These are phyloP conservation scores for Talaromyces proteolyticus DNA, from an alignment of 495 filamentous ascomycete genomes.

Conservation along the genomic window DNA sequence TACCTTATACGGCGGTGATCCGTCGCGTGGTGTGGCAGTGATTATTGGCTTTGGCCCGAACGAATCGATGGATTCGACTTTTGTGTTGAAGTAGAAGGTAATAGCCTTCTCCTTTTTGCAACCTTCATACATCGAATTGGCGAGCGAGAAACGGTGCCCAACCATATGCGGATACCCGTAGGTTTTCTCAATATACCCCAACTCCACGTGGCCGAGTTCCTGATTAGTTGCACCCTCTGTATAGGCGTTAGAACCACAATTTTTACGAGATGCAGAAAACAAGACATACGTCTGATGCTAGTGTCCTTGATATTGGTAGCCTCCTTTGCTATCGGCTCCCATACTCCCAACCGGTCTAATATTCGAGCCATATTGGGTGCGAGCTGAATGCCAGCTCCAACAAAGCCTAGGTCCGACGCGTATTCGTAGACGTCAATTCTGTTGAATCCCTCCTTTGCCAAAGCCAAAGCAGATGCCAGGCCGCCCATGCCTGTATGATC, in stretches of 20 bases:
- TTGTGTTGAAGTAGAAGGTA: conserved; percentile 62
- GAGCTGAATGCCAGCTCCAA: conserved; percentile 78
- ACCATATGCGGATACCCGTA: conserved; percentile 76
- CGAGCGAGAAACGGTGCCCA: conserved; percentile 70
- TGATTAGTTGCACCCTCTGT: conserved; percentile 60
- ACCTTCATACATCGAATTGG: conserved; percentile 58
- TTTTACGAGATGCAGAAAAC: not conserved
- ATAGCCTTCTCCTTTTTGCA: conserved; percentile 59
- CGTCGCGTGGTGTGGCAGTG: conserved; percentile 50
- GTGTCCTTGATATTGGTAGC: conserved; percentile 49
- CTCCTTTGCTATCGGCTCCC: conserved; percentile 61
- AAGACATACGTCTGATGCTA: conserved; percentile 41
- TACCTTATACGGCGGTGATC: conserved; percentile 44
- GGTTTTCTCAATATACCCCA: conserved; percentile 57
- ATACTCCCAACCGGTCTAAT: conserved; percentile 61
- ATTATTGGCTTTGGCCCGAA: conserved; percentile 51
- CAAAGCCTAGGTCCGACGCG: conserved; percentile 70
- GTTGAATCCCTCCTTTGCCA: conserved; percentile 68
- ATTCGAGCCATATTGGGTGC: conserved; percentile 77
- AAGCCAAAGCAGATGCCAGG: conserved; percentile 62
- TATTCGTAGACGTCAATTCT: conserved; percentile 68
- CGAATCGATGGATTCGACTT: conserved; percentile 44
- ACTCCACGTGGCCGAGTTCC: conserved; percentile 63
- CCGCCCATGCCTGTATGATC: conserved; percentile 65
- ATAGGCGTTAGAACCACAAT: not conserved